Evolutionary conservation across 1,284 basidiomycete species (phyloP), one percentile per base, ranked within the genome.

Genomic region (Leccinum solheimii): DNA sequence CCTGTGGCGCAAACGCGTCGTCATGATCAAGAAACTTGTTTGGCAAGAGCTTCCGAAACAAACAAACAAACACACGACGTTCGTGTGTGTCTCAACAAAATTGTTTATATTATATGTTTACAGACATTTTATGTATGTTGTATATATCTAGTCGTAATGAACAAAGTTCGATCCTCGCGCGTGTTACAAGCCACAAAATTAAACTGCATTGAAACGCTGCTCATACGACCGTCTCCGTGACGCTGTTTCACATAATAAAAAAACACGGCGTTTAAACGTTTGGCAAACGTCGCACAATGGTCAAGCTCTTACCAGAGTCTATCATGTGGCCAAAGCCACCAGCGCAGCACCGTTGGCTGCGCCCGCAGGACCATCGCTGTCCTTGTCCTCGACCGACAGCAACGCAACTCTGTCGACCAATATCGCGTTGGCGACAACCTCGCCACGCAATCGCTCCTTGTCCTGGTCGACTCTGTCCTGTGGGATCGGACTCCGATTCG

Each of bases 1-100:
- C 60, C 83, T 77, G 67, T 83, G 82, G 55, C 82, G 76, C 54
- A 81, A 68, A 58, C 82, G 78, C 38, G 82, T 78, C 63, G 81
- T 71, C 80, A 81, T 81, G 65, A 67, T 71, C 58, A 6, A 54
- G 68, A 19, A 43, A 16, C 21, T 64, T 72, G 61, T 76, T 72
- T 76, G 71, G 70, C 74, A 66, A 72, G 19, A 48, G 57, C 71
- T 45, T 72, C 27, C 13, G 55, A 71, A 67, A 64, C 60, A 75
- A 75, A 64, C 60, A 75, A 75, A 48, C 45, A 21, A 23, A 23
- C 23, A 23, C 19, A 13, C 9, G 9, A 30, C 23, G 23, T 23
- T 23, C 21, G 21, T 21, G 16, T 45, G 40, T 48, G 45, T 48
- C 45, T 27, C 49, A 51, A 26, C 54, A 60, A 64, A 67, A 65